phyloP scores from a whole-genome alignment of 208 protist genomes.

The Leishmania arabica region DNA sequence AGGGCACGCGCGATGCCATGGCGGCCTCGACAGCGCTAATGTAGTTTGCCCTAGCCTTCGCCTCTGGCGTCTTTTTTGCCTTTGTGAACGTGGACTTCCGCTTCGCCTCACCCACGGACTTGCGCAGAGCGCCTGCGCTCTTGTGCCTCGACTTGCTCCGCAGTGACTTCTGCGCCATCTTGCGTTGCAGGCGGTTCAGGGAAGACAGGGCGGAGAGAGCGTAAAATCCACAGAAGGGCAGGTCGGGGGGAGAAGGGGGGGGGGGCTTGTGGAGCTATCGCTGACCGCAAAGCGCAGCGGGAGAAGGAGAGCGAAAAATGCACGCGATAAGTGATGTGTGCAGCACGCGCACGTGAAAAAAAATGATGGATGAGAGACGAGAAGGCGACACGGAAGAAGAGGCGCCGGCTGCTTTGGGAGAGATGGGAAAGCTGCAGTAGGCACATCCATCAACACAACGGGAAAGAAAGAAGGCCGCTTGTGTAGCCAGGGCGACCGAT shows the following conservation, averaged over 20 bases:
- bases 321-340: neutral
- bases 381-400: neutral
- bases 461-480: neutral
- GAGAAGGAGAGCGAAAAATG: neutral
- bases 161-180: slow-evolving; percentile 81
- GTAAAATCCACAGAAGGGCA: neutral
- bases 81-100: slow-evolving; percentile 82
- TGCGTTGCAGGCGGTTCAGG: neutral
- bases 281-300: neutral
- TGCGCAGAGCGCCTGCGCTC: slow-evolving; percentile 81
- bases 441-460: neutral
- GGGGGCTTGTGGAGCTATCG: neutral
- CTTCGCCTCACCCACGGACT: slow-evolving; percentile 83
- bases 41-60: slow-evolving; percentile 79
- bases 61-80: slow-evolving; percentile 50
- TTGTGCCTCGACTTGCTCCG: slow-evolving; percentile 73
- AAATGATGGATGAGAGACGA: neutral
- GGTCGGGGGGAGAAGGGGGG: neutral
- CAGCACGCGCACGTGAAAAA: neutral
- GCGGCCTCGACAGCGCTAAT: slow-evolving; percentile 78
- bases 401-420: neutral
- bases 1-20: slow-evolving; percentile 88
- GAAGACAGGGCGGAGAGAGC: neutral
- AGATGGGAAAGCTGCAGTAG: neutral
- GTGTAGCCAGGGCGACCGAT: neutral